Percentiles rank a stretch among this genome's conserved stretches.
Conservation (phyloP, 768 basidiomycete genomes). For the Trametes cinnabarina region DNA sequence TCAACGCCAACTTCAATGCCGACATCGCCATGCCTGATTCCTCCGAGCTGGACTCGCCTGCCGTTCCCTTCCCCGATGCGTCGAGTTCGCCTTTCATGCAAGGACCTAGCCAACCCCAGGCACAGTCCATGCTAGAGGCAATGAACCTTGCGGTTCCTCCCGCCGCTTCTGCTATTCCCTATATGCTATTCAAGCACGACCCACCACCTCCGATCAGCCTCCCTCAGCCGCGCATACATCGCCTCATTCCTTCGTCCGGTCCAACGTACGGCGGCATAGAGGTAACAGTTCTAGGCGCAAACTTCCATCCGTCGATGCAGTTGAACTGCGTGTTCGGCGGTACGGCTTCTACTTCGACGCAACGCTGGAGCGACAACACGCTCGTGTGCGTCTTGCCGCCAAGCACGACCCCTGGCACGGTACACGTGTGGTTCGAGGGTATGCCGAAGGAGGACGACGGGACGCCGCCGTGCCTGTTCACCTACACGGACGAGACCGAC, state of each 20-base stretch:
- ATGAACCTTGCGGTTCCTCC: slow-evolving; percentile 5
- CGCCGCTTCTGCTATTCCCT: slow-evolving; percentile 7
- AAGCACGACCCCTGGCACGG: slow-evolving; percentile 73
- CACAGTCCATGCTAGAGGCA: slow-evolving; percentile 2
- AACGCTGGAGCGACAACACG: slow-evolving; percentile 90
- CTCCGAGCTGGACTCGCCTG: slow-evolving; percentile 9
- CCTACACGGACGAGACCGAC: slow-evolving; percentile 89
- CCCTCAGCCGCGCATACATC: slow-evolving; percentile 73
- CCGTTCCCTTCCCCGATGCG: slow-evolving; percentile 8
- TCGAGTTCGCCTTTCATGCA: slow-evolving; percentile 4
- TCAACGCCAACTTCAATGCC: slow-evolving; percentile 15
- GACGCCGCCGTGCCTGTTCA: slow-evolving; percentile 66
- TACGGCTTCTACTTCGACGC: slow-evolving; percentile 75
- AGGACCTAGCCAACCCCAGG: background rate
- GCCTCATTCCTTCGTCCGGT: slow-evolving; percentile 79
- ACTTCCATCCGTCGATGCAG: slow-evolving; percentile 75
- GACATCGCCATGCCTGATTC: slow-evolving; percentile 26
- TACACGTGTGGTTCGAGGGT: slow-evolving; percentile 87
- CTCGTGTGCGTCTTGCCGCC: slow-evolving; percentile 91
- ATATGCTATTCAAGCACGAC: slow-evolving; percentile 55
- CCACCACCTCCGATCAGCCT: slow-evolving; percentile 47
- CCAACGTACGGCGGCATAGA: slow-evolving; percentile 93
- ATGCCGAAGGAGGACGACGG: slow-evolving; percentile 59
- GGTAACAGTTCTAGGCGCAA: slow-evolving; percentile 88
- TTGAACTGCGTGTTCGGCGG: slow-evolving; percentile 86